phyloP scores from a whole-genome alignment of 164 flowering plant genomes.

The Vitis labrusca region DNA sequence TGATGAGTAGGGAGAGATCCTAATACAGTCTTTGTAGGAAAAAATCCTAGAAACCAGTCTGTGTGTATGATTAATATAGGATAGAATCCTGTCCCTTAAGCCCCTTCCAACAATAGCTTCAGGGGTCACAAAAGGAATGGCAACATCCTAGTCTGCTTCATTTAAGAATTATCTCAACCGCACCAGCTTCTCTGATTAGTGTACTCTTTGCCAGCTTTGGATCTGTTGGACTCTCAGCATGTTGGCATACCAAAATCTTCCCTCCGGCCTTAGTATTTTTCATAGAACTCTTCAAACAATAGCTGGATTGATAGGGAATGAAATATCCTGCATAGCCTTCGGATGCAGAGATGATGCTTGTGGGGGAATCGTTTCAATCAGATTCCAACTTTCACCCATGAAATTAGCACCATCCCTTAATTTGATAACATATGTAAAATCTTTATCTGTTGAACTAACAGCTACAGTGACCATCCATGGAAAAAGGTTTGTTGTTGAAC shows the following conservation, averaged over 20 bases:
- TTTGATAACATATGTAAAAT: conserved; percentile 55
- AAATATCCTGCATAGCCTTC: conserved; percentile 66
- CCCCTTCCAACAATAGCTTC: conserved; percentile 56
- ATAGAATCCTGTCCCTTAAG: conserved; percentile 45
- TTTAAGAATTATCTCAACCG: conserved; percentile 79
- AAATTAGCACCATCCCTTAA: conserved; percentile 48
- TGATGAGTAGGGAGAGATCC: conserved; percentile 68
- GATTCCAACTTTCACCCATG: conserved; percentile 68
- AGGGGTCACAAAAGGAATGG: conserved; percentile 69
- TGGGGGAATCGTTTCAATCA: conserved; percentile 35
- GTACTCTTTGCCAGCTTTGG: conserved; percentile 62
- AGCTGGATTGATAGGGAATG: conserved; percentile 85
- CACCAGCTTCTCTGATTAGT: conserved; percentile 76
- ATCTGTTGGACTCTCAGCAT: conserved; percentile 60
- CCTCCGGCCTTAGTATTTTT: conserved; percentile 56
- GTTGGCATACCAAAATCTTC: conserved; percentile 68
- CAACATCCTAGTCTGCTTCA: conserved; percentile 64
- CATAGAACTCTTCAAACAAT: conserved; percentile 76
- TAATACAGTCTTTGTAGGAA: conserved; percentile 54
- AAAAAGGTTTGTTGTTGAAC: conserved; percentile 48
- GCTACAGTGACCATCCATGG: conserved; percentile 62
- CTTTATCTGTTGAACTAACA: conserved; percentile 78
- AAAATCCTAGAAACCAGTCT: conserved; percentile 54
- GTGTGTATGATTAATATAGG: conserved; percentile 60
- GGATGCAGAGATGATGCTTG: conserved; percentile 63